These are phyloP conservation scores for Symbiodinium pilosum DNA, from an alignment of 73 alveolate genomes.

Conservation along the genomic window DNA sequence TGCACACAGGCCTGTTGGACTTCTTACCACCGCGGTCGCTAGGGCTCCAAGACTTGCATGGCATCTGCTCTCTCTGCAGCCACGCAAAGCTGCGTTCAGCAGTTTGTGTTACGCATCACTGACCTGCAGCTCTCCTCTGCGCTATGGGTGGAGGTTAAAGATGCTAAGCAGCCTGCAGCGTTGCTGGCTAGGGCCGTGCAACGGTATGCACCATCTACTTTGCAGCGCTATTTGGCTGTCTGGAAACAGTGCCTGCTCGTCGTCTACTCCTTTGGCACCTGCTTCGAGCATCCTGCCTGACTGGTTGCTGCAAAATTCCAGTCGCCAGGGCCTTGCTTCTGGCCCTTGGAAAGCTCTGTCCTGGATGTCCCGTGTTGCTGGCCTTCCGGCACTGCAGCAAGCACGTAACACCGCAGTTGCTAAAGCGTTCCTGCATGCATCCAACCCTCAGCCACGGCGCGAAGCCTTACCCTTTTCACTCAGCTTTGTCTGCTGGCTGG, in stretches of 20 bases:
- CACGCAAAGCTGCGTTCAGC: no score
- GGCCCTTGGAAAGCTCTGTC: background rate
- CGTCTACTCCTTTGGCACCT: background rate
- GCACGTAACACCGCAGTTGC: background rate
- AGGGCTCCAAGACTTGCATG: no score
- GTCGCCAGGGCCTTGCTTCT: background rate
- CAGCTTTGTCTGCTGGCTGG: background rate
- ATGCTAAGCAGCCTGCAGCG: background rate
- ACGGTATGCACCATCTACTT: no score
- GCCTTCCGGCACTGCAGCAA: background rate
- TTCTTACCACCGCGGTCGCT: no score
- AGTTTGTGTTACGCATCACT: no score
- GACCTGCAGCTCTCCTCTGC: no score
- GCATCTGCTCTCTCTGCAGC: no score
- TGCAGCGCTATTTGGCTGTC: no score
- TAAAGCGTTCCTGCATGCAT: background rate
- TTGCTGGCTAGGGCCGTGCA: no score
- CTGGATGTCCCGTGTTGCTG: background rate
- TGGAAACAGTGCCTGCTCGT: background rate
- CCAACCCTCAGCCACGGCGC: background rate
- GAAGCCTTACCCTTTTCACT: background rate
- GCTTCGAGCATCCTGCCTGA: background rate
- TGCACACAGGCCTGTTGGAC: no score
- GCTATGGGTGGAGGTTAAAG: no score
- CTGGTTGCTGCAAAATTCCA: background rate